Percentiles rank a stretch among this genome's conserved stretches.
Evolutionary conservation across 441 rosid species (phyloP).

Genomic region (Erodium trifolium): DNA sequence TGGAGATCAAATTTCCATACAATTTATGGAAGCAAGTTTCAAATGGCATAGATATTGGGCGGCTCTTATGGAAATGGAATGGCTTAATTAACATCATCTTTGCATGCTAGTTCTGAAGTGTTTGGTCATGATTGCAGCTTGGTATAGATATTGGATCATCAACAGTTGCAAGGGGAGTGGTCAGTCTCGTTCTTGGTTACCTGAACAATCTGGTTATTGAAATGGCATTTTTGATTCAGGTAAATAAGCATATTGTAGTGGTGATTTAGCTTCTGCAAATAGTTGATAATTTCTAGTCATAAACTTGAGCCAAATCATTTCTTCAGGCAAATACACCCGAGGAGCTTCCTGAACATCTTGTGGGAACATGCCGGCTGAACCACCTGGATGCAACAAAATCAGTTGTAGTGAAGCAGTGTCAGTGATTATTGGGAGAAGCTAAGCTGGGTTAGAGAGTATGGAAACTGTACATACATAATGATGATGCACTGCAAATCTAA

Average conservation of each 20-base stretch:
- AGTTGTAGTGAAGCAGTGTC: constrained; percentile 29
- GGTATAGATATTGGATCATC: constrained; percentile 95
- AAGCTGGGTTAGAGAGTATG: neutral
- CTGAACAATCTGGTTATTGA: constrained; percentile 87
- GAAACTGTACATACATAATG: constrained; percentile 6
- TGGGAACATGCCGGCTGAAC: constrained; percentile 86
- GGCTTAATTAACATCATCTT: neutral
- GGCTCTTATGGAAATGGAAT: neutral
- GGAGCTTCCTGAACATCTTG: constrained; percentile 88
- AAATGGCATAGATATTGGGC: neutral
- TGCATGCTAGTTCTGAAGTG: constrained; percentile 1
- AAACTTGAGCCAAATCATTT: neutral
- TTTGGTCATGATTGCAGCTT: constrained; percentile 40
- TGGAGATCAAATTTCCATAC: neutral
- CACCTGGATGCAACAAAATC: constrained; percentile 77
- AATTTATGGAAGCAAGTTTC: neutral
- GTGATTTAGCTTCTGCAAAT: neutral
- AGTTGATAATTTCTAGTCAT: neutral
- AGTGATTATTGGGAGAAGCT: constrained; percentile 18
- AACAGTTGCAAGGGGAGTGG: constrained; percentile 94
- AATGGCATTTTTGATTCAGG: constrained; percentile 95
- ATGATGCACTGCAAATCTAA: neutral
- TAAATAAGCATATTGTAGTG: constrained; percentile 18
- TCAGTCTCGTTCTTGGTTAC: constrained; percentile 91
- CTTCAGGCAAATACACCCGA: constrained; percentile 74